These are phyloP conservation scores for Trichosanthes cucumerina DNA, from an alignment of 306 rosid genomes.

Conservation along the genomic window DNA sequence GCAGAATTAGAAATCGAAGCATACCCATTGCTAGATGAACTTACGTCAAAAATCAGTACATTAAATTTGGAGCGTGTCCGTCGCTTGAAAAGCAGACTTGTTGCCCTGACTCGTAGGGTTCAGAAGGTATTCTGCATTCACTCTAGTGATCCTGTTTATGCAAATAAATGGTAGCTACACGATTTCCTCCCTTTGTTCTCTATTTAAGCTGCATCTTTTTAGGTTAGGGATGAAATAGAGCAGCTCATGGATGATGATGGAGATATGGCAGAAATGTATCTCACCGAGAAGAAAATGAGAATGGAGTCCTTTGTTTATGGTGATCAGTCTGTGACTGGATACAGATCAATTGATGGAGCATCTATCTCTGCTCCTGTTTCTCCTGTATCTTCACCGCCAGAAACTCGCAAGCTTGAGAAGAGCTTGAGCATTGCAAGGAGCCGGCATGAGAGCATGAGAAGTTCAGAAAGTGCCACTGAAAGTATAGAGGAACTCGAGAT, in stretches of 20 bases:
- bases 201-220: constrained; percentile 22
- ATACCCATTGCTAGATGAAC: constrained; percentile 84
- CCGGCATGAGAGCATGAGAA: constrained; percentile 83
- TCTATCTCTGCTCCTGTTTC: constrained; percentile 95
- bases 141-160: constrained; percentile 15
- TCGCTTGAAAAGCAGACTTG: constrained; percentile 93
- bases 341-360: constrained; percentile 60
- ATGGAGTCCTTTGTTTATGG: constrained; percentile 76
- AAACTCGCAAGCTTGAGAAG: constrained; percentile 73
- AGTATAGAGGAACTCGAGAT: constrained; percentile 98
- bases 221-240: constrained; percentile 99
- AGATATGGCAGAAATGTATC: constrained; percentile 99
- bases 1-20: constrained; percentile 97
- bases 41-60: constrained; percentile 96
- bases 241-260: constrained; percentile 99
- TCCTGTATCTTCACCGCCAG: constrained; percentile 95
- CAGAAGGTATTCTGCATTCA: constrained; percentile 60
- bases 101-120: constrained; percentile 94
- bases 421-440: constrained; percentile 89
- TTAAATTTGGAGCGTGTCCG: constrained; percentile 97
- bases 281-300: constrained; percentile 87
- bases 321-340: constrained; percentile 71
- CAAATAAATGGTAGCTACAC: constrained; percentile 7
- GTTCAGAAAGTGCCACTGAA: constrained; percentile 70
- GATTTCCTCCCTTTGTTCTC: not conserved